Evolutionary conservation across 768 basidiomycete species (phyloP).

Genomic region (Mycena leptocephala): DNA sequence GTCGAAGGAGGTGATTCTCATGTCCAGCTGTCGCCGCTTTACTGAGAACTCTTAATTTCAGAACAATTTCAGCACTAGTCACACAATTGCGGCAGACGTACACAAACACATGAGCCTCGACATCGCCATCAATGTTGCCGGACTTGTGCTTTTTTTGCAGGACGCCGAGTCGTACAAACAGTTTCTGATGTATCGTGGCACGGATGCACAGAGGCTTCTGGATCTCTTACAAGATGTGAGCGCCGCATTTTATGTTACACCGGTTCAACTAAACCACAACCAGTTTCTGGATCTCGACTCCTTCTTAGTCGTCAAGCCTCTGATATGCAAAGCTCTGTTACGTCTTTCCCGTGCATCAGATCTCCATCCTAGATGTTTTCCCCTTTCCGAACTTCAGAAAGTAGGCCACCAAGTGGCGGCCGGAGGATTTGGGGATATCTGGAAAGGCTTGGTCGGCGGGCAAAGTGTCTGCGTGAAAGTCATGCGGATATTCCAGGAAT

Average conservation of each 20-base stretch:
- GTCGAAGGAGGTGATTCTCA: neutral
- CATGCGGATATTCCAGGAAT: too few relatives aligned
- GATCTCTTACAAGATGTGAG: too few relatives aligned
- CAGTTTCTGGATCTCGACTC: too few relatives aligned
- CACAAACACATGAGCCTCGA: neutral
- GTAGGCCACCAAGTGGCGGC: neutral
- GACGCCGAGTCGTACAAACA: neutral
- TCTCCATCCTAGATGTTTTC: neutral
- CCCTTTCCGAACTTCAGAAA: neutral
- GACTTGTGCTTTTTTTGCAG: neutral
- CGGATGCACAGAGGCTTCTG: neutral
- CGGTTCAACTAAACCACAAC: too few relatives aligned
- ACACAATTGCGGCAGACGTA: neutral
- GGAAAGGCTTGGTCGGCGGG: too few relatives aligned
- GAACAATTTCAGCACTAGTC: constrained; percentile 5
- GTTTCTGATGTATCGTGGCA: neutral
- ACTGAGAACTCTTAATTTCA: neutral
- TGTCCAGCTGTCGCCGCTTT: neutral
- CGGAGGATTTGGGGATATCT: too few relatives aligned
- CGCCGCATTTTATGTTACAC: too few relatives aligned
- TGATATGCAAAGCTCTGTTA: too few relatives aligned
- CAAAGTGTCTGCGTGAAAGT: too few relatives aligned
- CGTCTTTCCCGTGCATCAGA: neutral
- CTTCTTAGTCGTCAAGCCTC: too few relatives aligned
- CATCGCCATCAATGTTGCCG: neutral